Conservation (phyloP, 1,139 yeast species). For the Saccharomycopsis hybrid region DNA sequence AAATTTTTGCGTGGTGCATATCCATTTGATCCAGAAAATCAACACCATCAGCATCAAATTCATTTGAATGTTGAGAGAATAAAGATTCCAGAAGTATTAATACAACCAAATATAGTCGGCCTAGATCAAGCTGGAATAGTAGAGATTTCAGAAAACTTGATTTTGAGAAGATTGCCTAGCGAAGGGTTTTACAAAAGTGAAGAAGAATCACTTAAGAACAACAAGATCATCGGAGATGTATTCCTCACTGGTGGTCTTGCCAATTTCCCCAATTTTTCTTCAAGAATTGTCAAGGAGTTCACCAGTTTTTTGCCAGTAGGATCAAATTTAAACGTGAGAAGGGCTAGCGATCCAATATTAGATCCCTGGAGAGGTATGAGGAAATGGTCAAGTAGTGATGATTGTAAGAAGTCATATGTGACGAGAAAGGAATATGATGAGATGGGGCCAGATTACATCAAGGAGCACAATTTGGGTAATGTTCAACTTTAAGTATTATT, state of each 20-base stretch:
- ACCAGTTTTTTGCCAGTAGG: constrained; percentile 66
- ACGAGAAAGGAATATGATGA: constrained; percentile 76
- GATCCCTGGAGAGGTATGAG: constrained; percentile 98
- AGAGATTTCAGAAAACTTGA: constrained; percentile 67
- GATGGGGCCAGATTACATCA: constrained; percentile 82
- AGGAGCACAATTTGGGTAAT: constrained; percentile 81
- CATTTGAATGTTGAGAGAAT: constrained; percentile 88
- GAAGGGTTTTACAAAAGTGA: constrained; percentile 36
- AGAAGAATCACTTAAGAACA: constrained; percentile 25
- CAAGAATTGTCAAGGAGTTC: constrained; percentile 62
- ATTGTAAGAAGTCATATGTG: constrained; percentile 43
- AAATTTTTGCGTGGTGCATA: constrained; percentile 87
- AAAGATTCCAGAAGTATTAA: constrained; percentile 83
- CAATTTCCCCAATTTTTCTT: constrained; percentile 54
- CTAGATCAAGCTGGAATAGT: constrained; percentile 88
- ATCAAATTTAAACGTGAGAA: constrained; percentile 52
- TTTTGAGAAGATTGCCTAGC: constrained; percentile 54
- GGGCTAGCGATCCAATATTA: constrained; percentile 58
- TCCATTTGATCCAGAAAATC: constrained; percentile 55
- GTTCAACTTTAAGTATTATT: constrained; percentile 12
- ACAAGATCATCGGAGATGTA: constrained; percentile 47
- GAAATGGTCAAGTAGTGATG: constrained; percentile 52
- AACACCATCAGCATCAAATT: constrained; percentile 76
- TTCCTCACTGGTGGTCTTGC: constrained; percentile 87
- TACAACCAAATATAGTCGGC: constrained; percentile 95